Conservation (phyloP, 345 rosid species). For the Durio zibethinus region DNA sequence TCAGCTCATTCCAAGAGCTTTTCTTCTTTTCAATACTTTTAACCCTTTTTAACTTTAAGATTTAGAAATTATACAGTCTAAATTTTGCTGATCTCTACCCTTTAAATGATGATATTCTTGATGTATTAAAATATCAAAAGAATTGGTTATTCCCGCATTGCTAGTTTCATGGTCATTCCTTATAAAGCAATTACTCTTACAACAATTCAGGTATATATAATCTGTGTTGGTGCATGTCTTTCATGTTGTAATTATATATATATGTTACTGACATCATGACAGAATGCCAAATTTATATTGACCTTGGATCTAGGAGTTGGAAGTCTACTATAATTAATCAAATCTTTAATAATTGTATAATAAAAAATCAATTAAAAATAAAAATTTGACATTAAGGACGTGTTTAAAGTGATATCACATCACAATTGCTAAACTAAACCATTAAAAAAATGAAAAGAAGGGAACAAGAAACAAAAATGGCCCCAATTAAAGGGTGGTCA, state of each 20-base stretch:
- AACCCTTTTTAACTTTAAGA: not conserved
- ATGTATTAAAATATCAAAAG: not conserved
- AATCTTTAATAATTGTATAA: not conserved
- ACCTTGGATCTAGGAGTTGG: not conserved
- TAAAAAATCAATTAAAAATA: not conserved
- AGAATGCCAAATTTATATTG: not conserved
- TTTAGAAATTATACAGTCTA: not conserved
- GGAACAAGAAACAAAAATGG: not conserved
- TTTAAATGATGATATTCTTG: not conserved
- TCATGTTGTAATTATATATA: not conserved
- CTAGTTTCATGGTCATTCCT: not conserved
- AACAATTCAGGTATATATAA: too few species aligned
- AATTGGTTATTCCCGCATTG: not conserved
- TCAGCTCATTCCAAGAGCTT: not conserved
- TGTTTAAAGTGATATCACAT: not conserved
- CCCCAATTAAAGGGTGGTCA: constrained; percentile 1
- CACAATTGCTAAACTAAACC: not conserved
- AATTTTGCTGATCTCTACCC: not conserved
- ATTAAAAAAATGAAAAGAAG: not conserved
- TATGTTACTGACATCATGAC: not conserved
- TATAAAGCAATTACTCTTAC: not conserved
- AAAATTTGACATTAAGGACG: not conserved
- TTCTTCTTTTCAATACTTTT: not conserved
- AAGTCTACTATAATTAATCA: not conserved
- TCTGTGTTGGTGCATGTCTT: not conserved